Base-by-base conservation (phyloP, 768 basidiomycete genomes). In the Phylloporus arenicola region DNA sequence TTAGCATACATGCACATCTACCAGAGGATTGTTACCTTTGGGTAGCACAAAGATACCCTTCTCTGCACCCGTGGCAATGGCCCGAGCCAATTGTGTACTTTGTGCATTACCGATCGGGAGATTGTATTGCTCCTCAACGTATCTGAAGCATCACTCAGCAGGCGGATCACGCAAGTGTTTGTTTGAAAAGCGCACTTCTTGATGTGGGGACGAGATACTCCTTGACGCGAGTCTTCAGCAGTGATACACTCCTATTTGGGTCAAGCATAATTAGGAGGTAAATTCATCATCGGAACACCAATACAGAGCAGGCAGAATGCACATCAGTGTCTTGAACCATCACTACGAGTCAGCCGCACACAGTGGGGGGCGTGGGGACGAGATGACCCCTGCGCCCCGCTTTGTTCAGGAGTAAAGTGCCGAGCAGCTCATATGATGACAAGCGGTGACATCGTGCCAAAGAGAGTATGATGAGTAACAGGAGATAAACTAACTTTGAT, bases 121-220 rank as follows among this genome's bases (percentile, higher is more conserved):
- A 61, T 83, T 83, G 76, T 93, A 96, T 59, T 76, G 82, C 50
- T 79, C 75, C 70, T 92, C 91, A 48, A 96, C 84, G 68, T 71
- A 96, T 75, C 91, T 93, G 49, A 10, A 22, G 45, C 25, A 40
- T 47, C 45, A 55, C 51, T 62, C 35, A 64, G 55, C 56, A 51
- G 50, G 54, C 9, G 44, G 49, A 54, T 51, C 50, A 43, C 25
- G 31, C 45, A 44, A 19, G 22, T 43, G 53, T 49, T 48, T 55
- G 30, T 24, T 38, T 35, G 39, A 48, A 43, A 59, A 52, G 75
- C 79, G 59, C 56, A 94, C 88, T 90, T 95, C 83, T 96, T 96
- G 74, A 96, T 93, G 62, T 84, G 80, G 48, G 84, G 88, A 43
- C 94, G 84, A 58, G 91, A 94, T 54, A 94, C 92, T 59, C 92